These are phyloP conservation scores for Fremontodendron californicum DNA, from an alignment of 345 rosid genomes.

Conservation along the genomic window DNA sequence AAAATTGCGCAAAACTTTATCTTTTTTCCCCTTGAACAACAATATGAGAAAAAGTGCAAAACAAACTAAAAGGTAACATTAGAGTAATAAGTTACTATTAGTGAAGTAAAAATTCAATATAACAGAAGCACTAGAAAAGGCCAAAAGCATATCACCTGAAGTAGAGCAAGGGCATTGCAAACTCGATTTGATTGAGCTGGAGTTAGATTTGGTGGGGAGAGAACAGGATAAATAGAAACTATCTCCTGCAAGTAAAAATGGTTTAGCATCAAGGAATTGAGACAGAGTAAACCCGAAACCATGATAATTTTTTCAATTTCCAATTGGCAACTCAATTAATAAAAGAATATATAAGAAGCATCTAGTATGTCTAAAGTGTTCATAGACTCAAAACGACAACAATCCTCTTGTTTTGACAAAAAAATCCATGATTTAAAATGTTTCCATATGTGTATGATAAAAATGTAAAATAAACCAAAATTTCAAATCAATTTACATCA, in stretches of 20 bases:
- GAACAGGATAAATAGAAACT: conserved; percentile 91
- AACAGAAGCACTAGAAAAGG: background rate
- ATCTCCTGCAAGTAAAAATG: conserved; percentile 64
- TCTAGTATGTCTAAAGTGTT: background rate
- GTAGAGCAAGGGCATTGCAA: conserved; percentile 97
- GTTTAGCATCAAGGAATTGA: background rate
- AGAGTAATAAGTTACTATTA: background rate
- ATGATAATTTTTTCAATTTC: background rate
- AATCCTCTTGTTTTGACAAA: background rate
- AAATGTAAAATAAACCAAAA: background rate
- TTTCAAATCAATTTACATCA: background rate
- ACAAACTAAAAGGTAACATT: background rate
- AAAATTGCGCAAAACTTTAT: background rate
- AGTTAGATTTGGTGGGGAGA: conserved; percentile 82
- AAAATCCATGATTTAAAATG: background rate
- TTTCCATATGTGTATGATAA: background rate
- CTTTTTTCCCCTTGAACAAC: background rate
- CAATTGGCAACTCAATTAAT: background rate
- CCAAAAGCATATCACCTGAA: conserved; percentile 54
- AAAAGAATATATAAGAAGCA: background rate
- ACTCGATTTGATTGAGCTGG: conserved; percentile 96
- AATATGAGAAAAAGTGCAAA: background rate
- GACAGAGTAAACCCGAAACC: background rate
- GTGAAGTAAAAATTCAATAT: conserved; percentile 7
- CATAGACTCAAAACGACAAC: background rate